phyloP scores from a whole-genome alignment of 2,329 filamentous ascomycete genomes.

The Pseudocercospora crystallina region DNA sequence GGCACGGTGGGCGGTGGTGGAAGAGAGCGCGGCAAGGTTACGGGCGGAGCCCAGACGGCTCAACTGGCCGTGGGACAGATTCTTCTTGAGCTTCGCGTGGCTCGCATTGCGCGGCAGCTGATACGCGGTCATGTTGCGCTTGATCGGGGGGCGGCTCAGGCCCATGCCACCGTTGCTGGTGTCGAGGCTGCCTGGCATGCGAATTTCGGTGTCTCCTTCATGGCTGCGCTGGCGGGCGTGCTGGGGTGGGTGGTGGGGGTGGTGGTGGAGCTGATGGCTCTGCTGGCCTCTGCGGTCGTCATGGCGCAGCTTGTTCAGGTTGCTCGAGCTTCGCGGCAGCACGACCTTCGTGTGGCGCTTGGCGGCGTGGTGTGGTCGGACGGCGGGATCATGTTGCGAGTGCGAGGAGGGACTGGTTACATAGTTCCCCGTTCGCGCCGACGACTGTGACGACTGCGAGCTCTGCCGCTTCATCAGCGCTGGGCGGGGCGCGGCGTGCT shows the following conservation, averaged over 20 bases:
- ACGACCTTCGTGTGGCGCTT: conserved; percentile 32
- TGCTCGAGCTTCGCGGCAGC: conserved; percentile 35
- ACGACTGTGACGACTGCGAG: conserved; percentile 30
- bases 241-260: conserved; percentile 26
- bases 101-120: conserved; percentile 33
- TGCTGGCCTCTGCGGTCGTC: conserved; percentile 25
- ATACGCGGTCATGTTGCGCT: conserved; percentile 33
- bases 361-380: conserved; percentile 20
- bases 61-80: conserved; percentile 48
- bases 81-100: conserved; percentile 38
- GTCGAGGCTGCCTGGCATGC: conserved; percentile 35
- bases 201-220: conserved; percentile 36
- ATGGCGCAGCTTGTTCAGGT: conserved; percentile 32
- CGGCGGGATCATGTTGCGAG: conserved; percentile 22
- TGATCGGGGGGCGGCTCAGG: conserved; percentile 26
- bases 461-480: conserved; percentile 32
- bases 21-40: conserved; percentile 32
- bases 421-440: conserved; percentile 9
- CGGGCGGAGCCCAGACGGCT: conserved; percentile 41
- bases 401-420: conserved; percentile 28
- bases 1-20: conserved; percentile 19
- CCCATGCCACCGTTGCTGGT: conserved; percentile 14
- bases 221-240: conserved; percentile 31
- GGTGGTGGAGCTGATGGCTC: conserved; percentile 27
- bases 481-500: conserved; percentile 20